phyloP scores from a whole-genome alignment of 2,329 filamentous ascomycete genomes.

The Exophiala calicioides region DNA sequence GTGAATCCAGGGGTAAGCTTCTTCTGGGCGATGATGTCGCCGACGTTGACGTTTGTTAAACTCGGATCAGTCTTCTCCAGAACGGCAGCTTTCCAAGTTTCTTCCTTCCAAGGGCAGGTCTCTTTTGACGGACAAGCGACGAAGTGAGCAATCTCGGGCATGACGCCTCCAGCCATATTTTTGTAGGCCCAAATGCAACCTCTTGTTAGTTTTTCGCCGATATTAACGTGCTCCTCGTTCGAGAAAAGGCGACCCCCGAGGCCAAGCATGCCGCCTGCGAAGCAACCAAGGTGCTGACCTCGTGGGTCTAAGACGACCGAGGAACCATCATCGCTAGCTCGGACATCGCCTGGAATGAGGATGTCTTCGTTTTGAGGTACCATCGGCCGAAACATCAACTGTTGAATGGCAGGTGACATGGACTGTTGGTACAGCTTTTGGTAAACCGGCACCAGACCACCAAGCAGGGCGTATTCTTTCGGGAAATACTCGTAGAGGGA shows the following conservation, averaged over 20 bases:
- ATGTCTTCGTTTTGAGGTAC: conserved; percentile 48
- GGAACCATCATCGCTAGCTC: conserved; percentile 38
- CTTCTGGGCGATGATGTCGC: conserved; percentile 30
- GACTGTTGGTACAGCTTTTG: conserved; percentile 58
- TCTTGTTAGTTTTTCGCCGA: conserved; percentile 54
- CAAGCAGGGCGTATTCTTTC: conserved; percentile 40
- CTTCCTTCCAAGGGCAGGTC: conserved; percentile 43
- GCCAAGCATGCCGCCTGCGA: conserved; percentile 58
- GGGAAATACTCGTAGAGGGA: conserved; percentile 34
- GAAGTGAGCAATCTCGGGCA: conserved; percentile 53
- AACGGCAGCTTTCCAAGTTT: conserved; percentile 29
- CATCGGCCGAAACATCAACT: conserved; percentile 54
- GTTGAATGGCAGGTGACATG: conserved; percentile 44
- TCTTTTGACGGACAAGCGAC: conserved; percentile 43
- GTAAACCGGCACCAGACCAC: conserved; percentile 49
- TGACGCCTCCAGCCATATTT: conserved; percentile 52
- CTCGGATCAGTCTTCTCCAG: no score
- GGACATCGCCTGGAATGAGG: conserved; percentile 48
- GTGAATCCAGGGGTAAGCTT: no score
- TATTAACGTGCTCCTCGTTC: conserved; percentile 49
- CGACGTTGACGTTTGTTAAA: no score
- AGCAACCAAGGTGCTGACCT: conserved; percentile 56
- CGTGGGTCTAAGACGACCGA: conserved; percentile 40
- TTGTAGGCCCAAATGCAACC: conserved; percentile 60
- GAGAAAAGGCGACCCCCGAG: conserved; percentile 56